phyloP scores from a whole-genome alignment of 495 filamentous ascomycete species.

The Penicillium coffeae region DNA sequence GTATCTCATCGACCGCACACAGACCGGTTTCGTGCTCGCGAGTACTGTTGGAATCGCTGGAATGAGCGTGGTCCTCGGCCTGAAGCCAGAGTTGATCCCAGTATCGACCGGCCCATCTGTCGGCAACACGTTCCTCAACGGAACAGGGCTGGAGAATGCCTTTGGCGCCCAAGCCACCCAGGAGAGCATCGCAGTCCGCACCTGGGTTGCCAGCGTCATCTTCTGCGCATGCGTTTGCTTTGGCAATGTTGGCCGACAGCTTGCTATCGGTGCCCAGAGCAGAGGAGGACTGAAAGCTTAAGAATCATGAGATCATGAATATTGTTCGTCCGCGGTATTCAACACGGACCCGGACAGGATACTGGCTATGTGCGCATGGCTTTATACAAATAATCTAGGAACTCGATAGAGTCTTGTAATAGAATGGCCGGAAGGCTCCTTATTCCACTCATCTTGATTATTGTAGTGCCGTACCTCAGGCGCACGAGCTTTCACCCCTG shows the following conservation, averaged over 20 bases:
- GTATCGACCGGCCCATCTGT: constrained; percentile 46
- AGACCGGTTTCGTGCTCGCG: constrained; percentile 75
- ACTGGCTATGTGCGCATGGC: background rate
- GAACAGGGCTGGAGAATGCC: constrained; percentile 33
- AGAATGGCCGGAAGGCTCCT: no score
- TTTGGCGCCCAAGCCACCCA: constrained; percentile 58
- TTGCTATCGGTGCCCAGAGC: constrained; percentile 49
- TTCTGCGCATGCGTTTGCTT: constrained; percentile 95
- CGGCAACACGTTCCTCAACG: constrained; percentile 25
- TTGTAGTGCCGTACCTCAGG: no score
- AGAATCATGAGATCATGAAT: constrained; percentile 1
- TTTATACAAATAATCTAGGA: background rate
- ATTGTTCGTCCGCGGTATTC: background rate
- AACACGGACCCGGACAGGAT: background rate
- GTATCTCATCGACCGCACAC: constrained; percentile 91
- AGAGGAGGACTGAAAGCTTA: constrained; percentile 21
- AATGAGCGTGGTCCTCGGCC: constrained; percentile 64
- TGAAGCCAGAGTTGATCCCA: constrained; percentile 75
- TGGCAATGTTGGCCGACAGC: constrained; percentile 85
- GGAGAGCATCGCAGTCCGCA: constrained; percentile 72
- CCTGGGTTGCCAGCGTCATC: constrained; percentile 87
- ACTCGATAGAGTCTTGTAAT: background rate
- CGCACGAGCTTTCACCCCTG: no score
- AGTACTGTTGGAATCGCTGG: constrained; percentile 67
- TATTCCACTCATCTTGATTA: no score